Evolutionary conservation across 2,329 filamentous ascomycete species (phyloP).

Genomic region (Colletotrichum sp.): DNA sequence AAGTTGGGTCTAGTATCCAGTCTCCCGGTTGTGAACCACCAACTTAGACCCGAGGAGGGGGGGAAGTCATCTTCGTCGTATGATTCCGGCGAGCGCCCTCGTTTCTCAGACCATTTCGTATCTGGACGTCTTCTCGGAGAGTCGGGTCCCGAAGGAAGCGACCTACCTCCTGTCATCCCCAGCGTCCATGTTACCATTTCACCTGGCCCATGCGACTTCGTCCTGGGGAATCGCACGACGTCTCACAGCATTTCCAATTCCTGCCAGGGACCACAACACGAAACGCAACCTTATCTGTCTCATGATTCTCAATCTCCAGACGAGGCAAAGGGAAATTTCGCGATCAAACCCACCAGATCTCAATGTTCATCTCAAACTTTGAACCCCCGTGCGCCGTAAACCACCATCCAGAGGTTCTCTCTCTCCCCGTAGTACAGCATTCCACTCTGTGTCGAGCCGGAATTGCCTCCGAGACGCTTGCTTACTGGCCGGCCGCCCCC

Average conservation of each 20-base stretch:
- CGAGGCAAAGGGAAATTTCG: neutral
- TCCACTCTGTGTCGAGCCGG: neutral
- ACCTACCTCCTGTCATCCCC: neutral
- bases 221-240: neutral
- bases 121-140: neutral
- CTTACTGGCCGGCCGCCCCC: neutral
- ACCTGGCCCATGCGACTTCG: neutral
- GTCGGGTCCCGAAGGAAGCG: neutral
- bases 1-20: neutral
- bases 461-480: neutral
- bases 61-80: neutral
- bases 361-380: slow-evolving; percentile 1
- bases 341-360: neutral
- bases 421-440: neutral
- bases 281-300: neutral
- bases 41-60: neutral
- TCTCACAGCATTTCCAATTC: neutral
- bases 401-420: neutral
- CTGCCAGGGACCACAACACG: neutral
- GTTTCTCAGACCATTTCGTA: neutral
- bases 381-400: neutral
- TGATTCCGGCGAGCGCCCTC: neutral
- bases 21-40: neutral
- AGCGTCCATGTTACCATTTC: neutral
- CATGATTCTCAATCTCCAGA: neutral